These are phyloP conservation scores for Coniochaeta hoffmannii DNA, from an alignment of 2,329 filamentous ascomycete species.

Conservation along the genomic window DNA sequence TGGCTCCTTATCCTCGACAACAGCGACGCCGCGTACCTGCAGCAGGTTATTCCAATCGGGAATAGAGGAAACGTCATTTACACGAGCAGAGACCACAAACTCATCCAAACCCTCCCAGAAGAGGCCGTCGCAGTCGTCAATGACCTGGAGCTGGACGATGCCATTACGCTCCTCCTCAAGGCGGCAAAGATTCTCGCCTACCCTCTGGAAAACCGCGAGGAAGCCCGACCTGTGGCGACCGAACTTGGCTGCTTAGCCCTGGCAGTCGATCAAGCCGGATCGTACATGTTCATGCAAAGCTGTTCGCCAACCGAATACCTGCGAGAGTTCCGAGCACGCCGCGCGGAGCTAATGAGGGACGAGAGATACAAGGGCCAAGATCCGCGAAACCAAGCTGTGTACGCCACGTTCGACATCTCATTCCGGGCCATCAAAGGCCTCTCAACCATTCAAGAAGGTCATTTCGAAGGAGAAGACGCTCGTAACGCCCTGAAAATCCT, in stretches of 20 bases:
- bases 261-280: slow-evolving; percentile 20
- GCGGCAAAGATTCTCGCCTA: slow-evolving; percentile 3
- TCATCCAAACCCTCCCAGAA: slow-evolving; percentile 6
- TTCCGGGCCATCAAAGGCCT: slow-evolving; percentile 12
- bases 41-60: slow-evolving; percentile 9
- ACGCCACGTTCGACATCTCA: slow-evolving; percentile 18
- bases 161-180: slow-evolving; percentile 11
- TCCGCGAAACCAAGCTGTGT: slow-evolving; percentile 12
- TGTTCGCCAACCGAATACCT: slow-evolving; percentile 12
- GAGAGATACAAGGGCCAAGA: slow-evolving; percentile 7
- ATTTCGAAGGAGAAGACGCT: slow-evolving; percentile 7
- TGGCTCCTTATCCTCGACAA: slow-evolving; percentile 26
- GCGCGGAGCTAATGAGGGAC: slow-evolving; percentile 9
- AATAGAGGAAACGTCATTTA: slow-evolving; percentile 20
- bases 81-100: slow-evolving; percentile 13
- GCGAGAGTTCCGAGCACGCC: slow-evolving; percentile 4
- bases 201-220: not conserved
- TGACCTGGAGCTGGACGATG: slow-evolving; percentile 8
- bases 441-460: not conserved
- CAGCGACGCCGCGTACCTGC: slow-evolving; percentile 8
- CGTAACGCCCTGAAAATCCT: slow-evolving; percentile 17
- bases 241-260: slow-evolving; percentile 19
- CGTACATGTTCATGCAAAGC: slow-evolving; percentile 6
- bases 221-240: slow-evolving; percentile 9
- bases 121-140: slow-evolving; percentile 7